These are phyloP conservation scores for Hibiscus syriacus DNA, from an alignment of 345 rosid genomes.

Conservation along the genomic window DNA sequence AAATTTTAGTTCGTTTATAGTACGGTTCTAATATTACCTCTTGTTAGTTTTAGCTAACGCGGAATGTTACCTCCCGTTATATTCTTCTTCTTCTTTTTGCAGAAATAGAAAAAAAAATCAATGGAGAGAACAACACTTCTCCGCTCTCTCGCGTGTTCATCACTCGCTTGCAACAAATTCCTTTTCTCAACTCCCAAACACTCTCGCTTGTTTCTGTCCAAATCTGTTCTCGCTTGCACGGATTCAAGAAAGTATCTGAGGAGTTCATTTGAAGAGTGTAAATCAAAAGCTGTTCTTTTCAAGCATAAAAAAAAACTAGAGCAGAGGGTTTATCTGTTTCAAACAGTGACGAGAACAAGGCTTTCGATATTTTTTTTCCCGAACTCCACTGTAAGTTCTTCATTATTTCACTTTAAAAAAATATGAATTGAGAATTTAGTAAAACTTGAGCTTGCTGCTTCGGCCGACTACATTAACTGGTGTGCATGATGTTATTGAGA, in stretches of 20 bases:
- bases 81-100: too few species aligned
- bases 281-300: constrained; percentile 77
- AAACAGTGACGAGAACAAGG: constrained; percentile 85
- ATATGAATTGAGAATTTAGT: not conserved
- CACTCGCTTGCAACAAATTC: constrained; percentile 35
- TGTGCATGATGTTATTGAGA: not conserved
- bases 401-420: not conserved
- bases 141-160: constrained; percentile 43
- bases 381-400: constrained; percentile 82
- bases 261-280: constrained; percentile 82
- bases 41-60: too few species aligned
- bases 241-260: constrained; percentile 81
- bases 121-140: constrained; percentile 51
- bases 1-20: too few species aligned
- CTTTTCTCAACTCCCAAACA: constrained; percentile 19
- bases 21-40: too few species aligned
- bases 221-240: constrained; percentile 33
- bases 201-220: constrained; percentile 28
- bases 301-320: constrained; percentile 89
- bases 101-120: too few species aligned
- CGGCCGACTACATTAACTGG: not conserved
- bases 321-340: constrained; percentile 89
- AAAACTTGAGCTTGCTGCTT: not conserved
- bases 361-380: constrained; percentile 70
- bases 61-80: too few species aligned